A percentile compares a stretch with the other conserved stretches of the same genome.
These are phyloP conservation scores for Fragaria vesca DNA, from an alignment of 306 rosid species.

Conservation along the genomic window DNA sequence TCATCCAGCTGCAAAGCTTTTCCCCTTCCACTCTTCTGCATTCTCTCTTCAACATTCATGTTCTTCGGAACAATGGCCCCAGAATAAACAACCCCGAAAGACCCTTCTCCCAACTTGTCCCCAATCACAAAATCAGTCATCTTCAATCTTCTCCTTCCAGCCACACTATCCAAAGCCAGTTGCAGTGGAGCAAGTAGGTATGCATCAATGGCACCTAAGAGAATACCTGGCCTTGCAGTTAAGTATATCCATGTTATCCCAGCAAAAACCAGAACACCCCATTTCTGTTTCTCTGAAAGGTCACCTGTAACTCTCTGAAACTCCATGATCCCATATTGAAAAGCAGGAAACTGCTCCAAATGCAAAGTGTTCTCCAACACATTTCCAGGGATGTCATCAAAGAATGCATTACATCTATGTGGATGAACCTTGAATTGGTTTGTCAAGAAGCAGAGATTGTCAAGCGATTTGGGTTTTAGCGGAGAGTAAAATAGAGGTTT, in stretches of 20 bases:
- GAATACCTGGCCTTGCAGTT: constrained; percentile 91
- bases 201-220: constrained; percentile 85
- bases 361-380: constrained; percentile 39
- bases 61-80: constrained; percentile 68
- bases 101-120: constrained; percentile 85
- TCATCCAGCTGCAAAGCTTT: constrained; percentile 33
- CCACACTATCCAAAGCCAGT: constrained; percentile 57
- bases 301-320: constrained; percentile 47
- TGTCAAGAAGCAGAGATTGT: constrained; percentile 36
- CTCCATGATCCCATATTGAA: constrained; percentile 54
- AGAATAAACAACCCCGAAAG: constrained; percentile 86
- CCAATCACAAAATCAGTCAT: constrained; percentile 65
- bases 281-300: constrained; percentile 57
- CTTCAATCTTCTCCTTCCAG: constrained; percentile 74
- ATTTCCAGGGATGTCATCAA: constrained; percentile 40
- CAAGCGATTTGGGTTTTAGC: constrained; percentile 31
- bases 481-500: constrained; percentile 31
- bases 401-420: constrained; percentile 49
- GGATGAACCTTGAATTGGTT: constrained; percentile 34
- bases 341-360: constrained; percentile 50
- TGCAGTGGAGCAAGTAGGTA: constrained; percentile 92
- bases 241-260: constrained; percentile 77
- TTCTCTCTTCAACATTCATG: constrained; percentile 30
- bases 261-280: constrained; percentile 55
- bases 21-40: constrained; percentile 47